Evolutionary conservation across 2,329 filamentous ascomycete species (phyloP).

Genomic region (Hypoxylon sp.): DNA sequence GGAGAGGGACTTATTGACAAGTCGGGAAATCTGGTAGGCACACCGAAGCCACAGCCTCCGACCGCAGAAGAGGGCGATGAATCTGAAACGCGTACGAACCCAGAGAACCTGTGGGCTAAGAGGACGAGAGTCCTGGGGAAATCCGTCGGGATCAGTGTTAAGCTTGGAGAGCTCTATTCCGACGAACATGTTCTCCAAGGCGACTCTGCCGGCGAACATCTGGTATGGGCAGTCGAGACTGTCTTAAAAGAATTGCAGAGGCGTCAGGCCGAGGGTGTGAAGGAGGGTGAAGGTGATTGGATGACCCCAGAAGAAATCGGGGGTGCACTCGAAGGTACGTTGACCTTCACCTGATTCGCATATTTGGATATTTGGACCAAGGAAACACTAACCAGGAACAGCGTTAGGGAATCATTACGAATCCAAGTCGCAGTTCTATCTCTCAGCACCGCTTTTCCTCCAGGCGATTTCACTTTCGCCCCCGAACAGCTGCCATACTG

Average conservation of each 20-base stretch:
- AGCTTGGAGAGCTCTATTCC: slow-evolving; percentile 87
- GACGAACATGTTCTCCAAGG: slow-evolving; percentile 81
- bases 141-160: slow-evolving; percentile 82
- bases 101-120: slow-evolving; percentile 69
- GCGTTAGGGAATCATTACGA: slow-evolving; percentile 85
- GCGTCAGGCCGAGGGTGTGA: slow-evolving; percentile 76
- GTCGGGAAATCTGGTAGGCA: slow-evolving; percentile 55
- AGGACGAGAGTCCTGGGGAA: slow-evolving; percentile 80
- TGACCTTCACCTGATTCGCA: background rate
- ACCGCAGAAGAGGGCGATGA: slow-evolving; percentile 37
- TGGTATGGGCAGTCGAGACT: slow-evolving; percentile 87
- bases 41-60: slow-evolving; percentile 22
- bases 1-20: slow-evolving; percentile 63
- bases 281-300: slow-evolving; percentile 79
- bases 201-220: slow-evolving; percentile 79
- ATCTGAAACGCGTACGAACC: slow-evolving; percentile 43
- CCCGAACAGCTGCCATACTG: slow-evolving; percentile 78
- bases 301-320: slow-evolving; percentile 79
- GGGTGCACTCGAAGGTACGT: slow-evolving; percentile 76
- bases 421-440: slow-evolving; percentile 79
- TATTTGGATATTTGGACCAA: slow-evolving; percentile 15
- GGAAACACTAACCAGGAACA: slow-evolving; percentile 54
- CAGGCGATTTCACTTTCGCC: slow-evolving; percentile 82
- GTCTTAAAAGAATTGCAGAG: slow-evolving; percentile 80
- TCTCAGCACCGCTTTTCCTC: slow-evolving; percentile 88